These are phyloP conservation scores for Oleoguttula mirabilis DNA, from an alignment of 495 filamentous ascomycete species.

Conservation along the genomic window DNA sequence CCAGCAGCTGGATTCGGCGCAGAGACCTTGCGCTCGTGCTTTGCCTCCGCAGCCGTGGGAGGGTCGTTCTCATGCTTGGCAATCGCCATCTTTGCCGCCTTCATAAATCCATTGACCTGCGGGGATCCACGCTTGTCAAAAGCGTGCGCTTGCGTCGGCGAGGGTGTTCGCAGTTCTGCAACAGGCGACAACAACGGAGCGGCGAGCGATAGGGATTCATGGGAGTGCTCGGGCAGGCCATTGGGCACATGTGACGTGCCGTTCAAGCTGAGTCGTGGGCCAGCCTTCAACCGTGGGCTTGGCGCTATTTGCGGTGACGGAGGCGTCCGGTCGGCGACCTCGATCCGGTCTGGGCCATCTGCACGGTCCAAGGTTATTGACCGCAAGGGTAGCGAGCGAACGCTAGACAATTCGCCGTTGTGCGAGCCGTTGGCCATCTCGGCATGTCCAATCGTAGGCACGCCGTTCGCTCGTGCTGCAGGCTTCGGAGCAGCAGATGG, in stretches of 20 bases:
- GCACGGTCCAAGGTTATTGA: neutral
- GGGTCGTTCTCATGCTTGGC: constrained; percentile 7
- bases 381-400: too few species aligned
- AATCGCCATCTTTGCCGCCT: constrained; percentile 15
- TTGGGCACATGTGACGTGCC: constrained; percentile 8
- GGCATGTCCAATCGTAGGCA: neutral
- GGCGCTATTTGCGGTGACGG: constrained; percentile 2
- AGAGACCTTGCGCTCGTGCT: constrained; percentile 13
- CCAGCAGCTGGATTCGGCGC: constrained; percentile 7
- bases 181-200: constrained; percentile 36
- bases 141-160: constrained; percentile 25
- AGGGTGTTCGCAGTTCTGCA: constrained; percentile 36
- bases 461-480: constrained; percentile 1
- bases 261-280: constrained; percentile 4
- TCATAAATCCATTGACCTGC: constrained; percentile 12
- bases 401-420: too few species aligned
- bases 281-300: constrained; percentile 1
- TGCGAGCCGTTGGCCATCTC: too few species aligned
- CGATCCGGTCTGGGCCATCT: neutral
- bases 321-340: neutral
- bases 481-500: neutral
- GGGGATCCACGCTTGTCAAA: constrained; percentile 13
- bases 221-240: constrained; percentile 1
- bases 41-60: neutral
- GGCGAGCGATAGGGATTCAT: constrained; percentile 5